Conservation (phyloP, 306 rosid genomes). For the Gleditsia sinensis region DNA sequence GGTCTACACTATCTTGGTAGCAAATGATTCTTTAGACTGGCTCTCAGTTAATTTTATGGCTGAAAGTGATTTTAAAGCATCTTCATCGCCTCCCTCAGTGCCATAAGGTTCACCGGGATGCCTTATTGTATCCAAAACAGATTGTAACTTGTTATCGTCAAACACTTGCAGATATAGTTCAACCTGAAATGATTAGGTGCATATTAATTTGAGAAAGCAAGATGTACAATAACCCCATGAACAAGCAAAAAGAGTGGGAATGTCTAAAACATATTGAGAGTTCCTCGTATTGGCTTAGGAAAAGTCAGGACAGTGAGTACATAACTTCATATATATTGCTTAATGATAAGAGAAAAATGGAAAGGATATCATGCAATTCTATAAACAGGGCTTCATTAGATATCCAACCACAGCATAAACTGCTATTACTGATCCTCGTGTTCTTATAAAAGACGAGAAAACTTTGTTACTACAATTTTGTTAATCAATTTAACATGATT, state of each 20-base stretch:
- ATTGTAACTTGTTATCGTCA: constrained; percentile 69
- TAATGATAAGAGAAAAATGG: background rate
- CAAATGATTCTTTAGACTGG: constrained; percentile 70
- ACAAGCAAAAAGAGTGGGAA: background rate
- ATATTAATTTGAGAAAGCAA: background rate
- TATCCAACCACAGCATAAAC: constrained; percentile 1
- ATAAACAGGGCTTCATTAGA: constrained; percentile 19
- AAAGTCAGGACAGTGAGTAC: background rate
- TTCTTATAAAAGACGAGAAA: too few relatives aligned
- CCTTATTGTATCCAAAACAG: constrained; percentile 40
- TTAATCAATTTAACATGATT: too few relatives aligned
- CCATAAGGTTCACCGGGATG: constrained; percentile 55
- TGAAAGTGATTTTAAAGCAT: constrained; percentile 62
- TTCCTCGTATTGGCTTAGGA: constrained; percentile 10
- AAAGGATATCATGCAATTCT: constrained; percentile 20
- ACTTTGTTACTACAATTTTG: too few relatives aligned
- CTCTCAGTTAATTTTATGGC: constrained; percentile 57
- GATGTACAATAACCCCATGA: background rate
- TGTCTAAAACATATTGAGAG: constrained; percentile 4
- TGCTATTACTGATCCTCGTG: background rate
- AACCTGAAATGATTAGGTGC: constrained; percentile 41
- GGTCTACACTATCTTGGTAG: constrained; percentile 67
- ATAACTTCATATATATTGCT: background rate
- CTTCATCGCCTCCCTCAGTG: constrained; percentile 68
- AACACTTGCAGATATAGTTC: constrained; percentile 80